phyloP scores from a whole-genome alignment of 2,329 filamentous ascomycete genomes.

The Ophiostoma ulmi region DNA sequence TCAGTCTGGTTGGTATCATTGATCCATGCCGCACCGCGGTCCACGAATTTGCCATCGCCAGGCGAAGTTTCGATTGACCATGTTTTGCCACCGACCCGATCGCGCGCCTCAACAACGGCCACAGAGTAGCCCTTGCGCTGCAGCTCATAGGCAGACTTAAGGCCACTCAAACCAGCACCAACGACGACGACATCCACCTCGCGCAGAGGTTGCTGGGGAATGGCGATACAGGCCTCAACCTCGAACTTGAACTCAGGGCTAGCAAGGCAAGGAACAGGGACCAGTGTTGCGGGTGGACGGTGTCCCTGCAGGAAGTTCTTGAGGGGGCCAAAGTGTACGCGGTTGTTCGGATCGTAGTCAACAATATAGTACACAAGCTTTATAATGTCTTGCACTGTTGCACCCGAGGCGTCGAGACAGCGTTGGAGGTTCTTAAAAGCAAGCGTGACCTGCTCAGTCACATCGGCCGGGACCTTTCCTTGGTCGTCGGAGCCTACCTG shows the following conservation, averaged over 20 bases:
- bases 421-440: constrained; percentile 17
- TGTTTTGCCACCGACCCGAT: constrained; percentile 50
- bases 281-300: constrained; percentile 22
- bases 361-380: constrained; percentile 27
- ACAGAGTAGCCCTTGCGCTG: constrained; percentile 29
- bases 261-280: constrained; percentile 22
- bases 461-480: constrained; percentile 4
- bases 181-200: constrained; percentile 24
- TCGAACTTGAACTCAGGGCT: constrained; percentile 23
- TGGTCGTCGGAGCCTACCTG: constrained; percentile 21
- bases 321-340: constrained; percentile 20
- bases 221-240: constrained; percentile 22
- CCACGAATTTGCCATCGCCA: constrained; percentile 20
- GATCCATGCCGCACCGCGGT: constrained; percentile 25
- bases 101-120: constrained; percentile 46
- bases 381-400: constrained; percentile 20
- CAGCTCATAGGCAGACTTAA: constrained; percentile 21
- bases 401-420: constrained; percentile 19
- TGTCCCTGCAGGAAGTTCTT: constrained; percentile 21
- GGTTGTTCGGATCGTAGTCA: constrained; percentile 23
- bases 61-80: constrained; percentile 30
- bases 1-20: constrained; percentile 25
- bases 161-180: constrained; percentile 23
- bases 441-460: constrained; percentile 14
- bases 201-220: constrained; percentile 16